Conservation (phyloP, 257 asterid species). For the Nicotiana tabacum region DNA sequence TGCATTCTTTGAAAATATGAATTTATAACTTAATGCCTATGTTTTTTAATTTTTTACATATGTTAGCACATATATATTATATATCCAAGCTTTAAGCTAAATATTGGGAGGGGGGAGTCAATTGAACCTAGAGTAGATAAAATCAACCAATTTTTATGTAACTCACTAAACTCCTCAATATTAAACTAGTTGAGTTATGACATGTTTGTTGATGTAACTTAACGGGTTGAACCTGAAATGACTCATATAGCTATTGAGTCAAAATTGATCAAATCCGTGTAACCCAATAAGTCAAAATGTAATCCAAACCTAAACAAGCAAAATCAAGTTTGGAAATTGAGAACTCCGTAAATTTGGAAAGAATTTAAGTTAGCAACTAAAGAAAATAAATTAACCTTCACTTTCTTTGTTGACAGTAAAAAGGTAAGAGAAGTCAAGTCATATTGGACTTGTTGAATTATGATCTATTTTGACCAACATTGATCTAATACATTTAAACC, state of each 20-base stretch:
- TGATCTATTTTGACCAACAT: too few species aligned
- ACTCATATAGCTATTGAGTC: background rate
- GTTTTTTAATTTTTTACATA: too few species aligned
- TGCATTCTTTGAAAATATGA: background rate
- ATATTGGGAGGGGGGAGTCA: background rate
- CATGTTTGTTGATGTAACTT: background rate
- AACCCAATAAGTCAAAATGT: background rate
- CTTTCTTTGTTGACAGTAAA: too few species aligned
- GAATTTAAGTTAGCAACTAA: background rate
- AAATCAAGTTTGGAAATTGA: background rate
- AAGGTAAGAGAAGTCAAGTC: background rate
- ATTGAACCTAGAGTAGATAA: background rate
- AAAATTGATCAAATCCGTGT: background rate
- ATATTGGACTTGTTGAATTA: background rate
- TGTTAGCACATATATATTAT: too few species aligned
- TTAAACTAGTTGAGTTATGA: background rate
- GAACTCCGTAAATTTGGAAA: background rate
- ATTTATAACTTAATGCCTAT: too few species aligned
- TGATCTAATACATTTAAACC: too few species aligned
- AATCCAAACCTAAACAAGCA: background rate
- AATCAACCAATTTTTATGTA: accelerated
- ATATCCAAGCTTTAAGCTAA: background rate
- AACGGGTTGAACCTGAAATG: background rate
- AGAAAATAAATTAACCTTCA: background rate
- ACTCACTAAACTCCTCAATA: background rate